Evolutionary conservation across 345 rosid species (phyloP).

Genomic region (Aethionema arabicum): DNA sequence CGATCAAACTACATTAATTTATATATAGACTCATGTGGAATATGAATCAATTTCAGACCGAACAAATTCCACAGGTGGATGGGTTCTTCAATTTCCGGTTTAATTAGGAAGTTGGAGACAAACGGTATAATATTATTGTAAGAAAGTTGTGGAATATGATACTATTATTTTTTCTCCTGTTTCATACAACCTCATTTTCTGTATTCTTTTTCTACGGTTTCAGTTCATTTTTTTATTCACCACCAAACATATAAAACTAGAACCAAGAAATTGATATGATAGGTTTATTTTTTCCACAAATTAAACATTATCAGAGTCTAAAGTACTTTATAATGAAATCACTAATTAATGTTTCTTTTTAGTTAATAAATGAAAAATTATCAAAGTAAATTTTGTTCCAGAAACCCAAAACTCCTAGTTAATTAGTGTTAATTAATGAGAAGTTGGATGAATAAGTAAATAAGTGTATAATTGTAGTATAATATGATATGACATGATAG

Average conservation of each 20-base stretch:
- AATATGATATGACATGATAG: too few species aligned
- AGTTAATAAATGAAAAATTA: too few species aligned
- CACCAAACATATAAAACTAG: constrained; percentile 5
- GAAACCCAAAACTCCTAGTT: too few species aligned
- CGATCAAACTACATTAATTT: constrained; percentile 1
- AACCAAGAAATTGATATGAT: constrained; percentile 11
- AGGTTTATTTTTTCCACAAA: too few species aligned
- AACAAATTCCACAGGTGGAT: constrained; percentile 18
- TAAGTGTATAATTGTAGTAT: too few species aligned
- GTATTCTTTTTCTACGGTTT: constrained; percentile 20
- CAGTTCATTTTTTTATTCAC: neutral
- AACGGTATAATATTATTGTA: constrained; percentile 9
- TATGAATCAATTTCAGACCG: constrained; percentile 3
- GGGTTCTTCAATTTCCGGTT: neutral
- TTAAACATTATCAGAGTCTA: too few species aligned
- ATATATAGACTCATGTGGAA: constrained; percentile 16
- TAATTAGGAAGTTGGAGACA: constrained; percentile 1
- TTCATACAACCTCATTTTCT: neutral
- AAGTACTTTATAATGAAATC: too few species aligned
- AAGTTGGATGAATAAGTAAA: too few species aligned
- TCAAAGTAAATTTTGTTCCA: too few species aligned
- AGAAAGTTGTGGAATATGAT: constrained; percentile 1
- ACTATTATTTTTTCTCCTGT: constrained; percentile 18
- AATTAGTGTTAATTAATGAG: too few species aligned
- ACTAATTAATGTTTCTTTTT: too few species aligned